Conservation (phyloP, 495 filamentous ascomycete species). For the Talaromyces ruber region DNA sequence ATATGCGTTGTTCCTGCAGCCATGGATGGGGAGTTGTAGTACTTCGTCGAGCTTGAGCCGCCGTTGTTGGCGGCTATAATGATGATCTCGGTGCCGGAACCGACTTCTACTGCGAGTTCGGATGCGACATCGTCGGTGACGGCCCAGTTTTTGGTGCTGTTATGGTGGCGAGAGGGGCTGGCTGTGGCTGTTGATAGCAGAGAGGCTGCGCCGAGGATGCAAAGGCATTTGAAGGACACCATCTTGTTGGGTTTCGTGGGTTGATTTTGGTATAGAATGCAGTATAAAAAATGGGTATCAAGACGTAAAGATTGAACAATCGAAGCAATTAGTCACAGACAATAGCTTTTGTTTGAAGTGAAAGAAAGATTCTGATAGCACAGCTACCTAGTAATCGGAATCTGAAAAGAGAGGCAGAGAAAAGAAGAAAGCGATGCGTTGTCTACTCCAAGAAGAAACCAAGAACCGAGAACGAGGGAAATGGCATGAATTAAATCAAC, state of each 20-base stretch:
- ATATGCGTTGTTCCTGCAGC: neutral
- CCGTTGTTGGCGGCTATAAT: constrained; percentile 7
- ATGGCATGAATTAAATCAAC: constrained; percentile 1
- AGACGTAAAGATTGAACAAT: neutral
- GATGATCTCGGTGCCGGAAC: constrained; percentile 5
- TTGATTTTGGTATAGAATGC: neutral
- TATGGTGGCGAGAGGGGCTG: neutral
- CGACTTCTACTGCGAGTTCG: neutral
- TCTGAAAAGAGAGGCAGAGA: neutral
- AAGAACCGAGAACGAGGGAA: neutral
- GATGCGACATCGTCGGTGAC: neutral
- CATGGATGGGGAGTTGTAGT: constrained; percentile 3
- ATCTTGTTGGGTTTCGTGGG: neutral
- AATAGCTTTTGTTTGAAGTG: neutral
- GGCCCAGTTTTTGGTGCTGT: neutral
- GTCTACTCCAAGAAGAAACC: neutral
- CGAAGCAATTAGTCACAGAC: neutral
- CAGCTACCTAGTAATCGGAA: neutral
- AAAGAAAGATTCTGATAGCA: neutral
- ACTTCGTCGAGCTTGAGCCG: constrained; percentile 1
- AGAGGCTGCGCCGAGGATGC: neutral
- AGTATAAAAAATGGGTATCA: neutral
- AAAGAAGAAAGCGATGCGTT: neutral
- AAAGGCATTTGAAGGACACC: neutral
- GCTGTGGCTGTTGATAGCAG: neutral